These are phyloP conservation scores for Xanthoconium purpureum DNA, from an alignment of 768 basidiomycete species.

Conservation along the genomic window DNA sequence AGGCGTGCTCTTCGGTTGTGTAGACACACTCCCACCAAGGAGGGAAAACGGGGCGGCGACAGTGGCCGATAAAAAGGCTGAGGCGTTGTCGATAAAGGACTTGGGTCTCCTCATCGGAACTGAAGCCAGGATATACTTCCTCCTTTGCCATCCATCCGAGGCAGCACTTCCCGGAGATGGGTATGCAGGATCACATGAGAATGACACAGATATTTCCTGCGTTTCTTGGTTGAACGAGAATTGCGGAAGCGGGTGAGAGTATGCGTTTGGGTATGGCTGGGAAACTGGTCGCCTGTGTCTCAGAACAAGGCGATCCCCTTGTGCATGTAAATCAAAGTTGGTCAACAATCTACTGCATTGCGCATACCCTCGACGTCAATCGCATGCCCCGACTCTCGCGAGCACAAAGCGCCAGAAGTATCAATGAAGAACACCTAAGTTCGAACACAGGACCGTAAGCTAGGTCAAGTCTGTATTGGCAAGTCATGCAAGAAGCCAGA, in stretches of 20 bases:
- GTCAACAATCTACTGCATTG: conserved; percentile 2
- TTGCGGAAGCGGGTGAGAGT: conserved; percentile 71
- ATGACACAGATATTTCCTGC: conserved; percentile 58
- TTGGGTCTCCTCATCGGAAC: conserved; percentile 68
- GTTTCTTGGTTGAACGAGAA: conserved; percentile 58
- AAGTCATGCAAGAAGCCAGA: conserved; percentile 17
- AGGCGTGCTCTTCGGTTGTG: conserved; percentile 46
- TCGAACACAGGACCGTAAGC: neutral
- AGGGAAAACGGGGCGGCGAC: conserved; percentile 58
- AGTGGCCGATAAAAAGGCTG: conserved; percentile 59
- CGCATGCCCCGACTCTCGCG: conserved; percentile 76
- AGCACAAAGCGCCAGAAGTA: conserved; percentile 70
- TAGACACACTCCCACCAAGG: conserved; percentile 37
- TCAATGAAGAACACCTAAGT: conserved; percentile 81
- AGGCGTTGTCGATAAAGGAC: conserved; percentile 68
- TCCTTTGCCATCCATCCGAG: conserved; percentile 53
- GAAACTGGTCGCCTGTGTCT: conserved; percentile 77
- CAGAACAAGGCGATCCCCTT: conserved; percentile 65
- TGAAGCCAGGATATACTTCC: conserved; percentile 60
- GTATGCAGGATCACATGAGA: conserved; percentile 62
- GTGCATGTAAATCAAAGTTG: neutral
- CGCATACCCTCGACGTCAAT: conserved; percentile 70
- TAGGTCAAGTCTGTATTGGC: neutral
- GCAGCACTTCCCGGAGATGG: conserved; percentile 35
- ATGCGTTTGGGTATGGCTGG: conserved; percentile 72